Evolutionary conservation across 2,329 filamentous ascomycete genomes (phyloP).

Genomic region (Aspergillus brunneoviolaceus): DNA sequence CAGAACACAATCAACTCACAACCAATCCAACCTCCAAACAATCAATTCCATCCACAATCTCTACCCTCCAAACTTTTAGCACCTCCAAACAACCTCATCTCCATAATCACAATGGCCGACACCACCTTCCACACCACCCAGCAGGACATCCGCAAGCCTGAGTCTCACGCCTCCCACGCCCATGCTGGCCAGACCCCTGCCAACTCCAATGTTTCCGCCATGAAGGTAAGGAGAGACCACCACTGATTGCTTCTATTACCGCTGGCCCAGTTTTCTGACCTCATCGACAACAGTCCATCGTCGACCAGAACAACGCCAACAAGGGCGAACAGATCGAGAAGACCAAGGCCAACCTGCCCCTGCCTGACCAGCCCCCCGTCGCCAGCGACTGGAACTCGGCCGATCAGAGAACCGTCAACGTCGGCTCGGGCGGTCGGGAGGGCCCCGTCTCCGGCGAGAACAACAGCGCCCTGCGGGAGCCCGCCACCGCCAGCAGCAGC

Average conservation of each 20-base stretch:
- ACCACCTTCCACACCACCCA: constrained; percentile 50
- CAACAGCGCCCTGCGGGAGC: constrained; percentile 56
- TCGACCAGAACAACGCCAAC: constrained; percentile 41
- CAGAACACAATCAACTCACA: neutral
- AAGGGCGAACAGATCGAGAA: constrained; percentile 67
- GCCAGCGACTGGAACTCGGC: constrained; percentile 76
- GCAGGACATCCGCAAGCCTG: constrained; percentile 50
- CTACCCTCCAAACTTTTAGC: neutral
- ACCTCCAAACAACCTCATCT: neutral
- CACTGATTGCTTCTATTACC: neutral
- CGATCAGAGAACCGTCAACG: constrained; percentile 67
- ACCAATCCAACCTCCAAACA: neutral
- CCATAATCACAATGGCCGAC: constrained; percentile 16
- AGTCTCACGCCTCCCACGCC: constrained; percentile 42
- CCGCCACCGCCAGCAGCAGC: constrained; percentile 58
- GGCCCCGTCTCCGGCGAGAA: constrained; percentile 52
- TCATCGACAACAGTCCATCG: constrained; percentile 31
- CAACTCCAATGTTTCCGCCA: constrained; percentile 45
- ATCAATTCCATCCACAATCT: neutral
- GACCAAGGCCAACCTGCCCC: constrained; percentile 69
- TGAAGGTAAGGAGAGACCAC: constrained; percentile 44
- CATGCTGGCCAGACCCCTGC: constrained; percentile 45
- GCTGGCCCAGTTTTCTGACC: neutral
- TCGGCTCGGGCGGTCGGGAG: constrained; percentile 61
- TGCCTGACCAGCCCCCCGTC: constrained; percentile 74